These are phyloP conservation scores for Sporothrix mexicana DNA, from an alignment of 2,329 filamentous ascomycete species.

Conservation along the genomic window DNA sequence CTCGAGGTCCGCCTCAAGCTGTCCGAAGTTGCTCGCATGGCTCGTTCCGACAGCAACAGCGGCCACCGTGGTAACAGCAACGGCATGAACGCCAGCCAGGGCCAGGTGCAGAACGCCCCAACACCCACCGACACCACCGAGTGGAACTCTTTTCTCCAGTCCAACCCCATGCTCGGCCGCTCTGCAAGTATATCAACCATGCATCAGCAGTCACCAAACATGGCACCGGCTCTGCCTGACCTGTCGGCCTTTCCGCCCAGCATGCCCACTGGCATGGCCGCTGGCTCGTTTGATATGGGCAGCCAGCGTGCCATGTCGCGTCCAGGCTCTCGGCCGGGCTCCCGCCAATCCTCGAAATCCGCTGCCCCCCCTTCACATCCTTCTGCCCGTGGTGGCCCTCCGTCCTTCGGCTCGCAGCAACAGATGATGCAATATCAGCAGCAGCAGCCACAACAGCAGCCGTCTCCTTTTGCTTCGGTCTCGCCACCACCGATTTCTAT, in stretches of 20 bases:
- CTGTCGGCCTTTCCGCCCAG: constrained; percentile 31
- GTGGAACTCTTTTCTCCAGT: constrained; percentile 79
- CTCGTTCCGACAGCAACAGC: constrained; percentile 43
- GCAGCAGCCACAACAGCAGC: not conserved
- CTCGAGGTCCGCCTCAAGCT: constrained; percentile 92
- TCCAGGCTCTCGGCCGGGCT: constrained; percentile 33
- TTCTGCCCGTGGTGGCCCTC: constrained; percentile 9
- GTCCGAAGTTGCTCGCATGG: constrained; percentile 71
- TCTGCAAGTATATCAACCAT: constrained; percentile 44
- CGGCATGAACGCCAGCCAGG: constrained; percentile 21
- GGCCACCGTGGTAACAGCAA: constrained; percentile 12
- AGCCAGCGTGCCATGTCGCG: constrained; percentile 19
- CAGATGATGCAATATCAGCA: not conserved
- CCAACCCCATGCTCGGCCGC: constrained; percentile 63
- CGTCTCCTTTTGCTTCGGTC: not conserved
- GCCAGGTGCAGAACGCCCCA: constrained; percentile 45
- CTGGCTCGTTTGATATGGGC: constrained; percentile 30
- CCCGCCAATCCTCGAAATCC: constrained; percentile 35
- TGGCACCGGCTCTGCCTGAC: constrained; percentile 40
- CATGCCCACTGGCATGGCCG: not conserved
- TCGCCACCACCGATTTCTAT: constrained; percentile 30
- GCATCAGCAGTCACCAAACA: constrained; percentile 44
- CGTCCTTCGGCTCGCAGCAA: constrained; percentile 22
- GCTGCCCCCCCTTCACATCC: constrained; percentile 20
- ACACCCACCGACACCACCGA: constrained; percentile 69